Base-by-base conservation (phyloP, 2,329 filamentous ascomycete species). In the Fusarium sp. region DNA sequence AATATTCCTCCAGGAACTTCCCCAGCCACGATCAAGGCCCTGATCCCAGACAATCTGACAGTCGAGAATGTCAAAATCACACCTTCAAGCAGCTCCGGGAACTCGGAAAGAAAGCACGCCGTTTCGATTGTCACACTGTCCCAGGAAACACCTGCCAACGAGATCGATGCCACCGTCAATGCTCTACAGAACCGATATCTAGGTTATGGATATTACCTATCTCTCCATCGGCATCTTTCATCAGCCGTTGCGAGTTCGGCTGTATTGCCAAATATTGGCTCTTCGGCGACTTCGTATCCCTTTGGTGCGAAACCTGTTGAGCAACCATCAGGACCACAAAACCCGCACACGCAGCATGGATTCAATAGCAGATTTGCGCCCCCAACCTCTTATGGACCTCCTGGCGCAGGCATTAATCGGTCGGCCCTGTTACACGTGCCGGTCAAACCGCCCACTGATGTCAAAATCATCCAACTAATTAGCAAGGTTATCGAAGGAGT, bases 401-500 rank as follows among this genome's bases (percentile, higher is more conserved):
- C 80, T 22, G 68, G 78, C 18, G 84, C 83, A 28, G 84, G 84
- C 2, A 73, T 87, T 35, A 83, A 81, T 69, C 82, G 87, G 63
- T 77, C 83, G 44, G 84, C 81, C 7, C 82, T 92, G 24, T 84
- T 89, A 12, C 89, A 93, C 73, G 91, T 95, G 33, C 90, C 91
- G 4, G 92, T 97, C 18, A 90, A 90, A 69, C 87, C 92, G 12
- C 95, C 95, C 4, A 87, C 89, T 11, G 93, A 98, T 75, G 88
- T 97, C 55, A 92, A 91, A 72, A 92, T 92, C 69, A 85, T 98
- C 2, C 91, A 91, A 65, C 87, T 97, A 48, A 97, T 98, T 68
- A 95, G 98, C 83, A 95, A 92, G 79, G 93, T 95, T 0, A 88
- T 97, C 38, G 95, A 98, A 78, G 88, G 89, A 6, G 86, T 98